A percentile compares a stretch with the other conserved stretches of the same genome.
phyloP scores from a whole-genome alignment of 116 monocot species.

The Posidonia oceanica region DNA sequence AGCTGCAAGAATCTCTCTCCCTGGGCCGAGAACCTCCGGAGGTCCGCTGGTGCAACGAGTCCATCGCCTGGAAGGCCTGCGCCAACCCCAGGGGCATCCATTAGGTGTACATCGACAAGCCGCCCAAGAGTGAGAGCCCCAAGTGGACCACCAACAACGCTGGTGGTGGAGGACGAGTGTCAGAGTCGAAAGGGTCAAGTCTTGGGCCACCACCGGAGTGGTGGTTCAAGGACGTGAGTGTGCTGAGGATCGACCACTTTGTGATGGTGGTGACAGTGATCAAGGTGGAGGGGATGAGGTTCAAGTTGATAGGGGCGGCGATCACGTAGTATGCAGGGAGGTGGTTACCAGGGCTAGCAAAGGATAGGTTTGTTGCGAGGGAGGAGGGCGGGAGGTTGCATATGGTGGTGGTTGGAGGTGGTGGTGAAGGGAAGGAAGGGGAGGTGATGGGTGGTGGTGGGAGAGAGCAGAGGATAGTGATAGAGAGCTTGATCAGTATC shows the following conservation, averaged over 20 bases:
- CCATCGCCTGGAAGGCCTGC: too few relatives aligned
- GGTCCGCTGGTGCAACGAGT: constrained; percentile 88
- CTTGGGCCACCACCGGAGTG: constrained; percentile 66
- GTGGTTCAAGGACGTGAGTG: constrained; percentile 90
- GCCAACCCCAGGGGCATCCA: constrained; percentile 56
- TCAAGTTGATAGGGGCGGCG: too few relatives aligned
- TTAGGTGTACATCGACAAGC: constrained; percentile 58
- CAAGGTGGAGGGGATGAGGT: too few relatives aligned
- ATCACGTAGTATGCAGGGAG: constrained; percentile 69
- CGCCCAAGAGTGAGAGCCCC: constrained; percentile 27
- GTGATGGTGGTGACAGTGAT: too few relatives aligned
- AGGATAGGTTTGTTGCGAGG: constrained; percentile 8
- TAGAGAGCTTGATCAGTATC: too few relatives aligned
- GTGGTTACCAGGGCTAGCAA: constrained; percentile 64
- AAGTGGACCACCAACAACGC: constrained; percentile 42
- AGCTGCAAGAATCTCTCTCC: constrained; percentile 82
- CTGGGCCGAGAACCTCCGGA: constrained; percentile 95
- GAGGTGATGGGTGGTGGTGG: constrained; percentile 32
- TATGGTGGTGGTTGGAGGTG: too few relatives aligned
- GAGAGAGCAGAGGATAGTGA: constrained; percentile 62
- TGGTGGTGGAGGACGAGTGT: constrained; percentile 18
- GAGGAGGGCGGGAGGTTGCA: too few relatives aligned
- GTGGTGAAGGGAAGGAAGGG: constrained; percentile 23
- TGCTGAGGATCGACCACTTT: constrained; percentile 85
- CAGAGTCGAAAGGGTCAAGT: constrained; percentile 29